These are phyloP conservation scores for Bryopsis sp. DNA, from an alignment of 139 green algal species.

Conservation along the genomic window DNA sequence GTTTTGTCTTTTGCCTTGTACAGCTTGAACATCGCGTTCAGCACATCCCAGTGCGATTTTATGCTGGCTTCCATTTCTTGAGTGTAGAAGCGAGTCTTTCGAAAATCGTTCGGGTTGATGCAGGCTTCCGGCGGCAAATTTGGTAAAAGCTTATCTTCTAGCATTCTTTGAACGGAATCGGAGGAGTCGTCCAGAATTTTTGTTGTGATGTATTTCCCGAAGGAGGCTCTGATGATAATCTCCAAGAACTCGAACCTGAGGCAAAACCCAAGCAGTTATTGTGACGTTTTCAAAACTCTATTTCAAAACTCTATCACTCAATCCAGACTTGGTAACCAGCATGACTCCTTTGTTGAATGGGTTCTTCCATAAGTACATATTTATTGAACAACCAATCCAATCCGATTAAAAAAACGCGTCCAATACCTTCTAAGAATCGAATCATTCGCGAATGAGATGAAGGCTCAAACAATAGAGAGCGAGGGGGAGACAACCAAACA, in stretches of 20 bases:
- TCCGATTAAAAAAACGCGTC: too few relatives aligned
- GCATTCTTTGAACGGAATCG: conserved; percentile 23
- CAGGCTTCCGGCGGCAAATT: conserved; percentile 24
- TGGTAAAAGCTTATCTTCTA: conserved; percentile 26
- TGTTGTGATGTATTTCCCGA: conserved; percentile 34
- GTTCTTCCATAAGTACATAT: too few relatives aligned
- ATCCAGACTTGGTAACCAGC: too few relatives aligned
- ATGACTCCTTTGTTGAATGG: too few relatives aligned
- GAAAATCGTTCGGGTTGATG: conserved; percentile 33
- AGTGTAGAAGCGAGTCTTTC: conserved; percentile 1
- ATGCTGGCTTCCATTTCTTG: conserved; percentile 17
- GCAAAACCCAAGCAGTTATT: not conserved
- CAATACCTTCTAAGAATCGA: too few relatives aligned
- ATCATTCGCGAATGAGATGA: too few relatives aligned
- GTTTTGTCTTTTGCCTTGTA: conserved; percentile 35
- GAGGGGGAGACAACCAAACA: too few relatives aligned
- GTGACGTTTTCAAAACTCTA: not conserved
- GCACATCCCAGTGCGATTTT: conserved; percentile 15
- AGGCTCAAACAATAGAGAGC: too few relatives aligned
- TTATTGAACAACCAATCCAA: too few relatives aligned
- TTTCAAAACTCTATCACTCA: too few relatives aligned
- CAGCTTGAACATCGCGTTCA: conserved; percentile 28
- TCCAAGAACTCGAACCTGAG: conserved; percentile 39
- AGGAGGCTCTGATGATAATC: conserved; percentile 29
- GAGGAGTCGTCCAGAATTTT: conserved; percentile 26